Evolutionary conservation across 129 eudicot genomes (phyloP).

Genomic region (Logfia minima): DNA sequence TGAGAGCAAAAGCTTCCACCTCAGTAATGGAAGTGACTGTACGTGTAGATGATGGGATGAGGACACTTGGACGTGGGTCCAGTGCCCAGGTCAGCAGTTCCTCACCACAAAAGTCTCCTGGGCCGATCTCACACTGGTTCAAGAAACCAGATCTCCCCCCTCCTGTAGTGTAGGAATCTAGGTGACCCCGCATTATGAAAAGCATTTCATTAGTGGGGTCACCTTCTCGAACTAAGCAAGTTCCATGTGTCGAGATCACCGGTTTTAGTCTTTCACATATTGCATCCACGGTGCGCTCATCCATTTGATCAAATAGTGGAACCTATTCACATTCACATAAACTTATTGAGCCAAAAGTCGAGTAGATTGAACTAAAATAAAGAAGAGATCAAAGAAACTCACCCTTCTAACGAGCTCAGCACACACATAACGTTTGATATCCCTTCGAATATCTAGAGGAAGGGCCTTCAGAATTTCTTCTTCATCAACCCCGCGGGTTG

Average conservation of each 20-base stretch:
- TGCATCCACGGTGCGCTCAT: conserved; percentile 70
- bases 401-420: conserved; percentile 73
- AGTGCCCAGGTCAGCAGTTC: conserved; percentile 75
- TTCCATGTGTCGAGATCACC: conserved; percentile 50
- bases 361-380: not conserved
- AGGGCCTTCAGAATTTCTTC: conserved; percentile 60
- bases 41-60: conserved; percentile 74
- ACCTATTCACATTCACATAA: conserved; percentile 41
- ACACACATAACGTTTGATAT: conserved; percentile 77
- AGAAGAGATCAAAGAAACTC: conserved; percentile 20
- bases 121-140: conserved; percentile 58
- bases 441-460: conserved; percentile 71
- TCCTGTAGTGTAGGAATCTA: conserved; percentile 76
- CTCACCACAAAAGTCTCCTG: conserved; percentile 85
- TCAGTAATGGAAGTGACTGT: conserved; percentile 66
- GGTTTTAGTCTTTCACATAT: conserved; percentile 75
- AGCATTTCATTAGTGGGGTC: conserved; percentile 75
- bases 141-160: conserved; percentile 82
- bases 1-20: conserved; percentile 79
- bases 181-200: conserved; percentile 62
- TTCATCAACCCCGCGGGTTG: conserved; percentile 82
- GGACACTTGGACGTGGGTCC: conserved; percentile 57
- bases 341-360: not conserved
- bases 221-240: conserved; percentile 64
- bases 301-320: conserved; percentile 74